phyloP scores from a whole-genome alignment of 805 yeast species.

The Candida silvatica region DNA sequence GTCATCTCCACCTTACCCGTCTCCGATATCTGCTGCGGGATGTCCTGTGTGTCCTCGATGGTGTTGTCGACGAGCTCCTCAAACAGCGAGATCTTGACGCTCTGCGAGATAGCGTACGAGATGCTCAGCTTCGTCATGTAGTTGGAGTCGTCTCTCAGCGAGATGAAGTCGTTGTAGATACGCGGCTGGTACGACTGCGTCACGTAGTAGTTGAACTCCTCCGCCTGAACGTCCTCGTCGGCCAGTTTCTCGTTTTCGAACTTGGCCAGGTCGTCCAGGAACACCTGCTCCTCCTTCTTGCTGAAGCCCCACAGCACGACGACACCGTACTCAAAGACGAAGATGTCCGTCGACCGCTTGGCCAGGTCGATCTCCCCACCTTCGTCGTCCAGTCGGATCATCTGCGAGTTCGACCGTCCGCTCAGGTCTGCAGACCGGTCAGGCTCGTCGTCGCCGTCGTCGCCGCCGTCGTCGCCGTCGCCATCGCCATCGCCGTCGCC shows the following conservation, averaged over 20 bases:
- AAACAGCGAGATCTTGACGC: slow-evolving; percentile 89
- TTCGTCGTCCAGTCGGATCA: slow-evolving; percentile 77
- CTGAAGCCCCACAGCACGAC: slow-evolving; percentile 95
- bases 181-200: slow-evolving; percentile 94
- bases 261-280: slow-evolving; percentile 75
- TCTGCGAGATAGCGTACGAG: slow-evolving; percentile 93
- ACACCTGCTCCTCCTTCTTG: slow-evolving; percentile 71
- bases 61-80: slow-evolving; percentile 96
- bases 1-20: slow-evolving; percentile 94
- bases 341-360: slow-evolving; percentile 66
- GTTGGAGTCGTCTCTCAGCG: slow-evolving; percentile 80
- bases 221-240: slow-evolving; percentile 85
- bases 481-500: no score
- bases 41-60: slow-evolving; percentile 93
- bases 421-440: no score
- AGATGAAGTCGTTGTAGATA: slow-evolving; percentile 90
- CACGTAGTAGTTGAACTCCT: slow-evolving; percentile 91
- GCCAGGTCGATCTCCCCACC: slow-evolving; percentile 93
- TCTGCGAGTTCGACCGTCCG: no score
- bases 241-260: slow-evolving; percentile 90
- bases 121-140: slow-evolving; percentile 89
- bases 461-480: no score
- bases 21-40: slow-evolving; percentile 91
- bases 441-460: background rate
- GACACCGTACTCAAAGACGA: slow-evolving; percentile 95